A percentile compares a stretch with the other conserved stretches of the same genome.
phyloP scores from a whole-genome alignment of 805 yeast species.

The Candida alai region DNA sequence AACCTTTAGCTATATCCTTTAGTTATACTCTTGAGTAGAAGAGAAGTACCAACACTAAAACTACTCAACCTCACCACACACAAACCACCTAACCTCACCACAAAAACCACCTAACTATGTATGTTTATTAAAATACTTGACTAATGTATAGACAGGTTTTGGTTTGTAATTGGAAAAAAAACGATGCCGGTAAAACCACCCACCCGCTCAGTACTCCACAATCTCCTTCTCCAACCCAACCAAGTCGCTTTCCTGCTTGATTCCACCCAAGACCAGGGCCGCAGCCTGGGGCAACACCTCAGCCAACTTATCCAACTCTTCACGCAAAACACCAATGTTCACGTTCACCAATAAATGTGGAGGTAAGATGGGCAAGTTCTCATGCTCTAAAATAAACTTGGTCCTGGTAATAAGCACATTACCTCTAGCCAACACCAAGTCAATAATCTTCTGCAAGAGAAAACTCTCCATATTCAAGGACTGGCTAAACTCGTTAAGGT shows the following conservation, averaged over 20 bases:
- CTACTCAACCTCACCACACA: too few relatives aligned
- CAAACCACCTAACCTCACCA: too few relatives aligned
- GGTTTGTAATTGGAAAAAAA: too few relatives aligned
- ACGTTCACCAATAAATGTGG: constrained; percentile 36
- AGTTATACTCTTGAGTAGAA: too few relatives aligned
- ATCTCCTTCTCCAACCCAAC: constrained; percentile 24
- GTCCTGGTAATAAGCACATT: constrained; percentile 62
- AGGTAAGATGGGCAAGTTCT: constrained; percentile 52
- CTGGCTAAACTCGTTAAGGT: constrained; percentile 38
- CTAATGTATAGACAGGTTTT: too few relatives aligned
- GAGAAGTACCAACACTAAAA: too few relatives aligned
- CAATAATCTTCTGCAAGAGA: constrained; percentile 65
- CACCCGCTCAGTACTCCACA: constrained; percentile 14
- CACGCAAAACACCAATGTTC: constrained; percentile 23
- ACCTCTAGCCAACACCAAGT: constrained; percentile 46
- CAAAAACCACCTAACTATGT: too few relatives aligned
- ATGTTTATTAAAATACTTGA: too few relatives aligned
- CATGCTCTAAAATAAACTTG: constrained; percentile 65
- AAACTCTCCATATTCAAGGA: constrained; percentile 51
- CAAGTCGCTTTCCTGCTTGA: constrained; percentile 23
- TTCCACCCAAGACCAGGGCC: constrained; percentile 19
- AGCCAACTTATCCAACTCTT: constrained; percentile 24
- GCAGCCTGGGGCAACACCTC: constrained; percentile 20
- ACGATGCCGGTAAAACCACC: too few relatives aligned
- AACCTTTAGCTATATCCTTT: too few relatives aligned